Conservation (phyloP, 257 asterid species). For the Przewalskia tangutica region DNA sequence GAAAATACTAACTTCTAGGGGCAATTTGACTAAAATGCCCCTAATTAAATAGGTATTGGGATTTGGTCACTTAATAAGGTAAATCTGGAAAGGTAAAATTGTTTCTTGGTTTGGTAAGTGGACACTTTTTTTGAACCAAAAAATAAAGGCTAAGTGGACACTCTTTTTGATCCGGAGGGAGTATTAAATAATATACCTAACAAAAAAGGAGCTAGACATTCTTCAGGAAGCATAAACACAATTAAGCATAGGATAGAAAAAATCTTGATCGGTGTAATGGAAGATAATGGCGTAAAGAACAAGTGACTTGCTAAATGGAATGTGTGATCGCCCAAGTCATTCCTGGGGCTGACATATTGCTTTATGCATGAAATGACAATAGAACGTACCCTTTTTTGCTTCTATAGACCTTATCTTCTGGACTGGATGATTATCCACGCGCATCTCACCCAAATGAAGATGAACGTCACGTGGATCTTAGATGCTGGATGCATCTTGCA, state of each 20-base stretch:
- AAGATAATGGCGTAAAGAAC: background rate
- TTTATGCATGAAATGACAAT: background rate
- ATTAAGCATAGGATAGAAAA: background rate
- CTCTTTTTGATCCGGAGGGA: too few species aligned
- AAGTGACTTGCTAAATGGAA: background rate
- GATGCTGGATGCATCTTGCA: constrained; percentile 98
- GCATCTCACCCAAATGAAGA: constrained; percentile 95
- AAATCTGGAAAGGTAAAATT: too few species aligned
- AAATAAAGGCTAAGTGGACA: too few species aligned
- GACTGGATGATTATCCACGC: constrained; percentile 97
- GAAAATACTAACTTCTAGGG: too few species aligned
- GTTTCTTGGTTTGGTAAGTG: too few species aligned
- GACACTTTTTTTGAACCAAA: too few species aligned
- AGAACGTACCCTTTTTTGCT: constrained; percentile 7
- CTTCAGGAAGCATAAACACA: background rate
- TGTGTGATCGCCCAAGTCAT: background rate
- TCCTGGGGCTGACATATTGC: background rate
- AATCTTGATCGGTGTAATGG: background rate
- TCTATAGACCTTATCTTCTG: constrained; percentile 81
- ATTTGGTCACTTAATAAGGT: too few species aligned
- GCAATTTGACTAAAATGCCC: too few species aligned
- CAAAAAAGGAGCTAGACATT: background rate
- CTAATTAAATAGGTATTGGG: too few species aligned
- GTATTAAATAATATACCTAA: background rate
- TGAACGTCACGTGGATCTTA: constrained; percentile 94